These are phyloP conservation scores for Schoenoplectus tabernaemontani DNA, from an alignment of 202 grass and related monocot species.

Conservation along the genomic window DNA sequence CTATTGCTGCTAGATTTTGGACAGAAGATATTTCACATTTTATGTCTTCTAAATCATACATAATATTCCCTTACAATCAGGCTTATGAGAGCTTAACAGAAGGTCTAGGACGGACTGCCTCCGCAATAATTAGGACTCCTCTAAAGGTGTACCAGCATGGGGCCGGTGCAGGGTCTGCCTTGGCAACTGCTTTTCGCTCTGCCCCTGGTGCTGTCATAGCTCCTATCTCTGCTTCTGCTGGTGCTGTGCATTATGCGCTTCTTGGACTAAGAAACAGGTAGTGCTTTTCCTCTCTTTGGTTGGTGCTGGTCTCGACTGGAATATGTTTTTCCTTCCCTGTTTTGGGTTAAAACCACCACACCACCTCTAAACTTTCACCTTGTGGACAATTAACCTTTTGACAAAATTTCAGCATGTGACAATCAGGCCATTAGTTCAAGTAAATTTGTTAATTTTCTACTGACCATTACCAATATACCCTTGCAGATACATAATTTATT, in stretches of 20 bases:
- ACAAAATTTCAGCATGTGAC: background rate
- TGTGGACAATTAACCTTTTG: background rate
- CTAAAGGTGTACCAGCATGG: slow-evolving; percentile 95
- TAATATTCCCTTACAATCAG: slow-evolving; percentile 31
- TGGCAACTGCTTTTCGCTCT: slow-evolving; percentile 71
- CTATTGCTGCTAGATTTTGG: background rate
- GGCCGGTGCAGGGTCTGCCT: slow-evolving; percentile 57
- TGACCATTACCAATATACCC: background rate
- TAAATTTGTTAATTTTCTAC: background rate
- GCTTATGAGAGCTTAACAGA: slow-evolving; percentile 93
- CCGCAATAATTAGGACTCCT: slow-evolving; percentile 71
- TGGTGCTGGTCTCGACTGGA: background rate
- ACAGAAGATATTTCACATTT: slow-evolving; percentile 9
- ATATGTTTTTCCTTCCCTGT: background rate
- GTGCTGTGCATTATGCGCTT: slow-evolving; percentile 72
- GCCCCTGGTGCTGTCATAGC: slow-evolving; percentile 88
- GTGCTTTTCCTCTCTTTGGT: background rate
- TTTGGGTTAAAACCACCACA: background rate
- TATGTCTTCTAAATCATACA: slow-evolving; percentile 7
- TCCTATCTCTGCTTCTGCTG: slow-evolving; percentile 71
- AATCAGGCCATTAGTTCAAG: background rate
- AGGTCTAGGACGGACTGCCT: slow-evolving; percentile 72
- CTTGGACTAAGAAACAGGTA: slow-evolving; percentile 89
- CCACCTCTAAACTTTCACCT: background rate
- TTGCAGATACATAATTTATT: background rate